phyloP scores from a whole-genome alignment of 2,329 filamentous ascomycete species.

The Fusarium sp. region DNA sequence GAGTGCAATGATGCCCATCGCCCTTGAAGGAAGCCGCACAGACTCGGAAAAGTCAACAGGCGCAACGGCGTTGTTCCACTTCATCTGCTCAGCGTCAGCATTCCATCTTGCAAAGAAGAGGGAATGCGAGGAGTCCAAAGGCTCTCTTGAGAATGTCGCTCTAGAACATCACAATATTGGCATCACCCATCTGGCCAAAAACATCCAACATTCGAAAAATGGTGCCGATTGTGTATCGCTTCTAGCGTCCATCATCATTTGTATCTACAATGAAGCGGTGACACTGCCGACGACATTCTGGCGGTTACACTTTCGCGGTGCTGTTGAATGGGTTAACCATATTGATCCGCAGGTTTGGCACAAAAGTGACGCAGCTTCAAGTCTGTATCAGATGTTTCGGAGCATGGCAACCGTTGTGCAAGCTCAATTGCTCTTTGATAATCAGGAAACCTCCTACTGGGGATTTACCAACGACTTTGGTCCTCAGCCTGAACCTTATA shows the following conservation, averaged over 20 bases:
- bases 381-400: slow-evolving; percentile 43
- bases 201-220: slow-evolving; percentile 41
- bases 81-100: slow-evolving; percentile 42
- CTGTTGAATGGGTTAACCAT: slow-evolving; percentile 45
- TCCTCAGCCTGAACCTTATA: slow-evolving; percentile 40
- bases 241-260: slow-evolving; percentile 39
- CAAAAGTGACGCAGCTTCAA: slow-evolving; percentile 34
- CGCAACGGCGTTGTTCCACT: slow-evolving; percentile 38
- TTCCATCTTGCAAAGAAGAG: slow-evolving; percentile 39
- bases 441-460: slow-evolving; percentile 30
- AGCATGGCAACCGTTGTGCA: slow-evolving; percentile 42
- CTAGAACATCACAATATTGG: slow-evolving; percentile 43
- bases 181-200: slow-evolving; percentile 42
- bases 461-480: slow-evolving; percentile 36
- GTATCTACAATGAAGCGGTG: slow-evolving; percentile 44
- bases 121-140: slow-evolving; percentile 13
- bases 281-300: slow-evolving; percentile 40
- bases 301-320: slow-evolving; percentile 41
- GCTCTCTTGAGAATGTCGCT: slow-evolving; percentile 37
- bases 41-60: slow-evolving; percentile 38
- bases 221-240: slow-evolving; percentile 36
- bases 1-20: slow-evolving; percentile 42
- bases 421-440: slow-evolving; percentile 35
- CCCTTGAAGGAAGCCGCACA: slow-evolving; percentile 38
- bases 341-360: slow-evolving; percentile 44